These are phyloP conservation scores for Trichaptum fuscoviolaceum DNA, from an alignment of 768 basidiomycete genomes.

Conservation along the genomic window DNA sequence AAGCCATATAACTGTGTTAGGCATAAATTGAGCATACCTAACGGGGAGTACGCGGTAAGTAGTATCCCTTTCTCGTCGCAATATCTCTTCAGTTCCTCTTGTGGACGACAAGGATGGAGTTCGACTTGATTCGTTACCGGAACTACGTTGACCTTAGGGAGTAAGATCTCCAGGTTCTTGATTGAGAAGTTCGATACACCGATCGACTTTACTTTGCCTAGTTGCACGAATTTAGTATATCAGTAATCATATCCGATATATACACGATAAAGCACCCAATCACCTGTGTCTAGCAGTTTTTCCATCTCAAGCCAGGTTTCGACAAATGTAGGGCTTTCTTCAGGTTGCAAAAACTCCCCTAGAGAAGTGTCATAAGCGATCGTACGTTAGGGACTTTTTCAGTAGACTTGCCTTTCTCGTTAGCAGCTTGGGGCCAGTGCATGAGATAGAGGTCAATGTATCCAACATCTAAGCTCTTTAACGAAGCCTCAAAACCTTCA, in stretches of 20 bases:
- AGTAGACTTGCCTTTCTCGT: conserved; percentile 15
- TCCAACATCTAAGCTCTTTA: conserved; percentile 24
- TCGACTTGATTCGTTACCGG: conserved; percentile 63
- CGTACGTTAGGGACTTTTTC: not conserved
- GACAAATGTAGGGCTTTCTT: conserved; percentile 26
- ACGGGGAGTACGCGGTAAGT: conserved; percentile 61
- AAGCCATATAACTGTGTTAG: not conserved
- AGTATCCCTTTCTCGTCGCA: conserved; percentile 54
- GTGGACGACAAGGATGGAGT: conserved; percentile 66
- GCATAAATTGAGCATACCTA: conserved; percentile 19
- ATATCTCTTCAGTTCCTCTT: conserved; percentile 49
- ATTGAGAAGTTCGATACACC: conserved; percentile 57
- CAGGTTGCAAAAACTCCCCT: conserved; percentile 16
- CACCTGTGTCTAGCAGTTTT: conserved; percentile 26
- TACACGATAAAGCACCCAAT: conserved; percentile 6
- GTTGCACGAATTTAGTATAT: not conserved
- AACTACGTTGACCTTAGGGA: conserved; percentile 44
- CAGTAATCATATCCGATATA: not conserved
- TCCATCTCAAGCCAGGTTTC: conserved; percentile 34
- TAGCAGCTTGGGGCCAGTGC: conserved; percentile 31
- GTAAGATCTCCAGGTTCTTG: conserved; percentile 35
- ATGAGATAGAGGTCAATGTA: conserved; percentile 38
- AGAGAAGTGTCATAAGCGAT: not conserved
- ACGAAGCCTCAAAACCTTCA: conserved; percentile 28
- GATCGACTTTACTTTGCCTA: conserved; percentile 40